Base-by-base conservation (phyloP, 805 yeast genomes). In the Candida incommunis region DNA sequence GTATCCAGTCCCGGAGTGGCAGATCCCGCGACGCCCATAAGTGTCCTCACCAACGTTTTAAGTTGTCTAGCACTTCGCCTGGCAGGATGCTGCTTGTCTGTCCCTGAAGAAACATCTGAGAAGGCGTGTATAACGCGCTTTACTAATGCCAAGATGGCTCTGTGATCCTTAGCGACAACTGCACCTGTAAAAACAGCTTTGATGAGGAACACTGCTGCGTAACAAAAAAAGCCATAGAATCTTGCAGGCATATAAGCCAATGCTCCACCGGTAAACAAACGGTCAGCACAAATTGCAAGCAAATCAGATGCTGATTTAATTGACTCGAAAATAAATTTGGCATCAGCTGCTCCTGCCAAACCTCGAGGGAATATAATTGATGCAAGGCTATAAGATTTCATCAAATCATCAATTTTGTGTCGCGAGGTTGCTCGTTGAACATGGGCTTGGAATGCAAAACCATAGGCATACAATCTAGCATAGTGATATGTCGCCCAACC, bases 181-280 rank as follows among this genome's bases (percentile, higher is more conserved):
- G 55, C 55, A 5, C 52, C 54, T 13, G 54, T 52, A 40, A 52
- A 51, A n/a, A 48, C 54, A 4, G 48, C 47, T 31, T 52, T 52
- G 48, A 52, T 50, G 24, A 52, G 43, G 29, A 52, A 51, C 9
- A 52, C 55, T 2, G 52, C 55, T 4, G 54, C 55, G 31, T 50
- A 50, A 16, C 46, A 43, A 25, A 52, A 47, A 40, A 49, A 52
- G 22, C 53, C 47, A 40, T 49, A 51, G 40, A 45, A 52, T 22
- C 55, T 46, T 9, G 47, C 40, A 11, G 55, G 55, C 20, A 52
- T 45, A 27, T 52, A 52, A 15, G 53, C 46, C 13, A 52, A 41
- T 2, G 53, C 54, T 7, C 54, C 55, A 18, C 48, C 53, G 7
- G 48, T 42, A 22, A 49, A 45, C 21, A 52, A 41, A 15, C 46